A percentile compares a stretch with the other conserved stretches of the same genome.
These are phyloP conservation scores for Scopulariopsis brevicaulis DNA, from an alignment of 2,329 filamentous ascomycete species.

Conservation along the genomic window DNA sequence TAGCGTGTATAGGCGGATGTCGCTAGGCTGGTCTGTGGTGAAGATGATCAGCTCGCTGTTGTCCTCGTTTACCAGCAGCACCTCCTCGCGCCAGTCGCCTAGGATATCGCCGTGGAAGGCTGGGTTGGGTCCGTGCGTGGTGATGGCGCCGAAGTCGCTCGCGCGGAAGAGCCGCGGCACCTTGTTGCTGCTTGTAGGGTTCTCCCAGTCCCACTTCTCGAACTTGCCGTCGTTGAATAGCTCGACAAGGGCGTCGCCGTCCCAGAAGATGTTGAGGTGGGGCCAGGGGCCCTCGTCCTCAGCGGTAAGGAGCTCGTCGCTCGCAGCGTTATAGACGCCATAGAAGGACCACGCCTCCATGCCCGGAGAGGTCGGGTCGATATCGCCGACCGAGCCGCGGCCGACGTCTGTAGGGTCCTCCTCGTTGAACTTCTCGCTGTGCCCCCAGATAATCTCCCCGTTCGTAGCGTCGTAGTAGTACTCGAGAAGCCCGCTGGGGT, in stretches of 20 bases:
- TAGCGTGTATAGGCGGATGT: conserved; percentile 12
- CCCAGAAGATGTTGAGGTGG: conserved; percentile 7
- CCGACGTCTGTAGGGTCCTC: conserved; percentile 6
- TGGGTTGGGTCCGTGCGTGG: conserved; percentile 6
- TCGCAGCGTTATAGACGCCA: conserved; percentile 10
- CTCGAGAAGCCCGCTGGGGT: conserved; percentile 9
- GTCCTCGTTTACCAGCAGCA: conserved; percentile 8
- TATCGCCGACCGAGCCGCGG: conserved; percentile 11
- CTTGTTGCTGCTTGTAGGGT: not conserved
- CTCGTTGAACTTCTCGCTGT: conserved; percentile 1
- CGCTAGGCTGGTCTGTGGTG: conserved; percentile 10
- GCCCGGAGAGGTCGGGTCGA: conserved; percentile 9
- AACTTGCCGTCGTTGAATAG: conserved; percentile 13
- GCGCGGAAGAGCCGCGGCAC: conserved; percentile 1
- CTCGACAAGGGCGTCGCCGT: conserved; percentile 10
- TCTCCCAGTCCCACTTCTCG: conserved; percentile 10
- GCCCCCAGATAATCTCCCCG: conserved; percentile 10
- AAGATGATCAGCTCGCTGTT: conserved; percentile 12
- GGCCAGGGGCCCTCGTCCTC: not conserved
- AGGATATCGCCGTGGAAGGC: conserved; percentile 11
- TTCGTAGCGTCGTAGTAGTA: conserved; percentile 12
- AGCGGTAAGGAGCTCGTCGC: conserved; percentile 3
- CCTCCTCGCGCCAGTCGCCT: conserved; percentile 13
- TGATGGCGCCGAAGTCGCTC: conserved; percentile 5
- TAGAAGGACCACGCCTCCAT: conserved; percentile 13